Evolutionary conservation across 148 eudicot species (phyloP), one percentile per base, ranked within the genome.

Genomic region (Amaranthus hypochondriacus): DNA sequence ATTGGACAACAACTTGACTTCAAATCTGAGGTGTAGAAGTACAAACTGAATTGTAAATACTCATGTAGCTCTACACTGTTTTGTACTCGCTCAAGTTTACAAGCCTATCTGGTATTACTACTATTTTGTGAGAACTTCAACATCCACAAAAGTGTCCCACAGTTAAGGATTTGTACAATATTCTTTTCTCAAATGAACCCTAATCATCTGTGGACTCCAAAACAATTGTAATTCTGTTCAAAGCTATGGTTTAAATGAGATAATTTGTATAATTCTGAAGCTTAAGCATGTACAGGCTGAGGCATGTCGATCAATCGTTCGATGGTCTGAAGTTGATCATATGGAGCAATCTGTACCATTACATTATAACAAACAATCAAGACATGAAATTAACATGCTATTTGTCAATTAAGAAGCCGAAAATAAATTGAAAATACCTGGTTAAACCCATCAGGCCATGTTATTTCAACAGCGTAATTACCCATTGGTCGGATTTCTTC

Each of bases 401-500:
- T 55, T 55, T 64, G 9, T n/a, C 2, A 39, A 9, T 3, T n/a
- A 4, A 18, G n/a, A 3, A 12, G 58, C 14, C 8, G 2, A 73
- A 62, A 49, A 56, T 18, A 46, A 63, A 48, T n/a, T 9, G 56
- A 13, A 69, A 3, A 43, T 68, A 96, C 99, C 96, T 96, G 99
- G 84, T 63, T 90, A 82, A 96, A 96, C 60, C 97, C 99, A 83
- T 96, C 99, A 14, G 99, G 96, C 99, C 99, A 96, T 47, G 91
- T 87, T 77, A 96, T 96, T 64, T 91, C 88, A 14, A 96, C 99
- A 49, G 99, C 99, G 80, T 96, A 92, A 66, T 96, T 96, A 51
- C 99, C 99, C 99, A 96, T 90, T 0, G 99, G 97, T 54, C 88
- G 87, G 75, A 96, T 96, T 61, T 96, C 97, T 87, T 92, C 96